Percentiles rank a stretch among this genome's conserved stretches.
Conservation (phyloP, 2,329 filamentous ascomycete species). For the Fusarium coicis region DNA sequence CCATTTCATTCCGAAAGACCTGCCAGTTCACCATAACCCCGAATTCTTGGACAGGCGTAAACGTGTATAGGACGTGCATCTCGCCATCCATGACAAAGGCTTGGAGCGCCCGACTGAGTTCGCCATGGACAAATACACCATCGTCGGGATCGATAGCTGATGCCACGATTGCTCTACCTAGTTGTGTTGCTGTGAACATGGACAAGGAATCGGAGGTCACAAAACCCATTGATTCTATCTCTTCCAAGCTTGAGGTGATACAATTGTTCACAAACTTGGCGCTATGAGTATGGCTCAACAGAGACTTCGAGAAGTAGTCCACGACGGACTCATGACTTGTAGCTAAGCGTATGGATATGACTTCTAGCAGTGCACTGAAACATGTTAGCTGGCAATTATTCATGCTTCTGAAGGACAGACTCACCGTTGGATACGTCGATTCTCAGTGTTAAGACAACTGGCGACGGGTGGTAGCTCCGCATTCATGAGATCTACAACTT, state of each 20-base stretch:
- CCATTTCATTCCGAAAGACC: conserved; percentile 77
- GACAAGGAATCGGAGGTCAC: conserved; percentile 61
- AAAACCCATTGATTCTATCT: conserved; percentile 66
- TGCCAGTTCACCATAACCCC: conserved; percentile 74
- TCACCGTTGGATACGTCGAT: conserved; percentile 73
- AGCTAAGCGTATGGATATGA: conserved; percentile 74
- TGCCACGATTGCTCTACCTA: conserved; percentile 77
- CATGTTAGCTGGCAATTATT: conserved; percentile 14
- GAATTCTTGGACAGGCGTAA: conserved; percentile 75
- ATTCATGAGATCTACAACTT: conserved; percentile 76
- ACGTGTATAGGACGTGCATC: conserved; percentile 82
- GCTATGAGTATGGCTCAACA: conserved; percentile 69
- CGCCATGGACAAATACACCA: conserved; percentile 76
- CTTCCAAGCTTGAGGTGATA: conserved; percentile 68
- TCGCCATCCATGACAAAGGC: conserved; percentile 85
- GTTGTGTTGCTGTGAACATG: conserved; percentile 68
- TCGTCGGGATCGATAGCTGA: conserved; percentile 80
- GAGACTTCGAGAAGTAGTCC: conserved; percentile 75
- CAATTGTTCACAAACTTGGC: conserved; percentile 61
- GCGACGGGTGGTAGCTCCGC: conserved; percentile 76
- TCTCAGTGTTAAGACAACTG: conserved; percentile 75
- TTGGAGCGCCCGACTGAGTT: conserved; percentile 72
- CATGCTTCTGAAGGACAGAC: not conserved
- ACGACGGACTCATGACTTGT: conserved; percentile 72
- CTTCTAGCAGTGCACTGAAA: conserved; percentile 74